Evolutionary conservation across 306 rosid genomes (phyloP), one percentile per base, ranked within the genome.

Genomic region (Rosa rugosa): DNA sequence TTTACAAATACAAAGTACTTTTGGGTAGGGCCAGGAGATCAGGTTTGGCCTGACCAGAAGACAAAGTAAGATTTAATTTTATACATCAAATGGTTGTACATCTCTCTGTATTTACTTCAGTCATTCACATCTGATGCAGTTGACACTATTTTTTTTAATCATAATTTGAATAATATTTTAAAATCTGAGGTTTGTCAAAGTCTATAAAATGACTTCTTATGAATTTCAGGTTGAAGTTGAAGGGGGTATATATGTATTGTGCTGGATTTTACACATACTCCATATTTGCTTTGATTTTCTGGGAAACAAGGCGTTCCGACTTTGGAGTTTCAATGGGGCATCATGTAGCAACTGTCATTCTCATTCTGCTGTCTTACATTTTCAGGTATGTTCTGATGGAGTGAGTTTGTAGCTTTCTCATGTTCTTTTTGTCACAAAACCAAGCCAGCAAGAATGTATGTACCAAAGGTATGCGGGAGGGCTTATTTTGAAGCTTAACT

Each of bases 271-370:
- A 92, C 83, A 69, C 91, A 5, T 95, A 95, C 84, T 95, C 99
- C 82, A 88, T 95, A 84, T 92, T 95, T 83, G 99, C 99, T 73
- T 89, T 95, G 85, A 77, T 92, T 62, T 92, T 91, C 78, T 95
- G 97, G 99, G 99, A 95, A 85, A 95, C 99, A 23, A 88, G 90
- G 89, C 97, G 99, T 79, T 88, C 99, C 0, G 99, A 95, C 88
- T 95, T 95, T 75, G 91, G 90, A 73, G 89, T 95, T 79, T 95
- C 99, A 56, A 95, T 95, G 99, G 54, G 89, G 84, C 99, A 95
- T 85, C 99, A 95, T 90, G 90, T 92, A 84, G 91, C 95, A 57
- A 86, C 96, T 71, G 78, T 88, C 84, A 84, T 73, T 79, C 99
- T 95, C 87, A 88, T 95, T 44, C 73, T 91, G 72, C 83, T 92